Evolutionary conservation across 495 filamentous ascomycete genomes (phyloP), one percentile per base, ranked within the genome.

Genomic region (Neurospora terricola): DNA sequence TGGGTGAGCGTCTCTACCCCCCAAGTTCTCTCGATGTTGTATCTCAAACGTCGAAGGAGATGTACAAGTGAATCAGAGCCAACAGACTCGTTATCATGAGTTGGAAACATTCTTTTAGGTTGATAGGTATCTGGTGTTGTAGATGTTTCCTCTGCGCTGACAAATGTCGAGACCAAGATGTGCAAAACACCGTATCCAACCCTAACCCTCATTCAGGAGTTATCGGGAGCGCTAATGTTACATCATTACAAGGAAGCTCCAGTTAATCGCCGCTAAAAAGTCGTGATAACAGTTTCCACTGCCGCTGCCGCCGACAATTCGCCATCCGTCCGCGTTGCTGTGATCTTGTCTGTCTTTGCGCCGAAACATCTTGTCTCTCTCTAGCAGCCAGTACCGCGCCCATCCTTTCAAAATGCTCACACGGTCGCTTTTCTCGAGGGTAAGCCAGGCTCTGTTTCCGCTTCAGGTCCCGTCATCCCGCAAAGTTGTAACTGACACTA

Each of bases 401-500:
- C 71, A 1, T 3, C 12, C 5, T 66, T 21, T 69, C 69, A 73
- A 72, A 16, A 80, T 80, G 78, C 72, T 80, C 30, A 72, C 79
- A n/a, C 21, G 77, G 48, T 71, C 79, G 18, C 71, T 79, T 54
- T 39, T 80, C 73, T 72, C 76, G 27, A 76, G 74, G 76, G 79
- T 79, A 77, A 27, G 73, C 21, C 30, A 43, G 43, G 0, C 73
- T 36, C 38, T n/a, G 9, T 12, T 45, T 45, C 0, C 43, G 45
- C 21, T 23, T 14, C 4, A 27, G 11, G 11, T n/a, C 14, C 38
- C 12, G 9, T n/a, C 48, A 1, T 9, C 11, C 40, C 34, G n/a
- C 37, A 34, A 66, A 23, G 4, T 69, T 3, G 30, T 38, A 30
- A 45, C 16, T 38, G 27, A 38, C 23, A 6, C 70, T 69, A 71